A percentile compares a stretch with the other conserved stretches of the same genome.
Evolutionary conservation across 208 protist species (phyloP).

Genomic region (Trypanosoma cruzi): DNA sequence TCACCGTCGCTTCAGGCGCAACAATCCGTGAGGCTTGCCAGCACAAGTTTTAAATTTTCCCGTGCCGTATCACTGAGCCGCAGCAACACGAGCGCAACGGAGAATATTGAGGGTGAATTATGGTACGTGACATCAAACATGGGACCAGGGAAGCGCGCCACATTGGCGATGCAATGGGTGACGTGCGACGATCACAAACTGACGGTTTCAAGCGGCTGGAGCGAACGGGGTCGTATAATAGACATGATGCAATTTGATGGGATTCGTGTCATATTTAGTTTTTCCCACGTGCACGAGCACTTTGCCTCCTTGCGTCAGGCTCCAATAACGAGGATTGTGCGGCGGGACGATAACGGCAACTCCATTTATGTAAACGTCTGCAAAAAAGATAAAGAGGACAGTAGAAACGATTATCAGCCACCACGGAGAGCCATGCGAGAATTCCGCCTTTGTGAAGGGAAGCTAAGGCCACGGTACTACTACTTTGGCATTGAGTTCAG

Average conservation of each 20-base stretch:
- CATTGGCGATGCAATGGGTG: constrained; percentile 39
- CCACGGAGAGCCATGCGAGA: neutral
- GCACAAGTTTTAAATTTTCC: neutral
- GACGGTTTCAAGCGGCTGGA: constrained; percentile 48
- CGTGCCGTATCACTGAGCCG: neutral
- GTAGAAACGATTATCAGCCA: neutral
- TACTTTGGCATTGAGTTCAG: constrained; percentile 60
- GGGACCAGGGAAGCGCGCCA: constrained; percentile 32
- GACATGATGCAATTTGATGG: constrained; percentile 48
- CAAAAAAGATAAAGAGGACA: neutral
- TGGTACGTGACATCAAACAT: constrained; percentile 48
- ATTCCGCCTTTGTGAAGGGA: constrained; percentile 4
- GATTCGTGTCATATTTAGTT: constrained; percentile 50
- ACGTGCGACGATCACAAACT: constrained; percentile 49
- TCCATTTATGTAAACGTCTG: constrained; percentile 5
- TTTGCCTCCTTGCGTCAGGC: neutral
- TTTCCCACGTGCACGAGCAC: constrained; percentile 45
- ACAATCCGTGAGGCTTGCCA: neutral
- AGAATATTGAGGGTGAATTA: constrained; percentile 52
- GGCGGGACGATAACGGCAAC: constrained; percentile 7
- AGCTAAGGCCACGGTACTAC: constrained; percentile 33
- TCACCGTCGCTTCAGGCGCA: neutral
- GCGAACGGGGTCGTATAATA: constrained; percentile 33
- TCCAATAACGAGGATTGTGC: constrained; percentile 4
- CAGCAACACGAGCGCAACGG: constrained; percentile 3